Base-by-base conservation (phyloP, 1,284 basidiomycete genomes). In the Heterobasidion parviporum region DNA sequence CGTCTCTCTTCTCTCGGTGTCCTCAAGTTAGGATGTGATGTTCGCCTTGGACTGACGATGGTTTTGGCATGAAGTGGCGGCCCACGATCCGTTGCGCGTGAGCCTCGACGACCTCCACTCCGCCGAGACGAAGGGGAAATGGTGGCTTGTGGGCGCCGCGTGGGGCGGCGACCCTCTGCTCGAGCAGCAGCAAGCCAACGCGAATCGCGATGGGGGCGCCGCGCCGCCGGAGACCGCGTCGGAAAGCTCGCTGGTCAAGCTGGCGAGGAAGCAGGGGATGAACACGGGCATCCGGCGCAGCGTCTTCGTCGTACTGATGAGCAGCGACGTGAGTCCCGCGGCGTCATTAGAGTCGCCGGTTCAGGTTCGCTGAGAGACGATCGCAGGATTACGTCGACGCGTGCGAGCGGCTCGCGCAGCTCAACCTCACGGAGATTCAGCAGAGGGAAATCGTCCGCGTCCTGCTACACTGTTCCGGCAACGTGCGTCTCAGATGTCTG, bases 91-190 rank as follows among this genome's bases (percentile, higher is more conserved):
- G 0, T 76, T 97, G 8, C 87, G 92, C 1, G 83, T 95, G 1
- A 84, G 86, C 0, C 75, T 98, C 18, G 75, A 81, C n/a, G 96
- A 99, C 69, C 77, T 99, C 9, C 87, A 84, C 57, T 82, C 86
- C 1, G 89, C 94, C 0, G 85, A 92, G 56, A 89, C 81, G 34
- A 91, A 87, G 65, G 97, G 97, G 2, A 97, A 96, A 72, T 99
- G 97, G 97, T 99, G 97, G 97, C 78, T 98, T 1, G 92, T 98
- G 41, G 97, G 96, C 32, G 93, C 96, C 0, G 96, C 92, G 1
- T 99, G 96, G 96, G 81, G 82, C 33, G 96, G 96, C 1, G 88
- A 98, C 65, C 92, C 93, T 2, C 78, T 98, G 1, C 77, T 87
- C 26, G 89, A 94, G 57, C 80, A 76, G 52, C 77, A 81, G 60